Evolutionary conservation across 805 yeast species (phyloP).

Genomic region (Helenozyma baotianmanensis): DNA sequence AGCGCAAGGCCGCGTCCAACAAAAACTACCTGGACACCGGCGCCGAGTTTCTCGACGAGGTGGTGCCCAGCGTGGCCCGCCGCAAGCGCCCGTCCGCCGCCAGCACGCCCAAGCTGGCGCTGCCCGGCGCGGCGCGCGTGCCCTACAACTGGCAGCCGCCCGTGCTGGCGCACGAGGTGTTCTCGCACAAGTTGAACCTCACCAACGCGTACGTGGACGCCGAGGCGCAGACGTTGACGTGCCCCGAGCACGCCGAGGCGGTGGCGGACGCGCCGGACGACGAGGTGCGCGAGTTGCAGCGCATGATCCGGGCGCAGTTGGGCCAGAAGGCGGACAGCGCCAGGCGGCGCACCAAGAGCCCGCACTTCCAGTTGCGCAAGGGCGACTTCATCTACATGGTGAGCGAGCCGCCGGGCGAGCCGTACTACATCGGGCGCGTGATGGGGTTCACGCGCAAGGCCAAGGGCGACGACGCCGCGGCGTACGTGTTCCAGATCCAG

Average conservation of each 20-base stretch:
- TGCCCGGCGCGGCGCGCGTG: slow-evolving; percentile 2
- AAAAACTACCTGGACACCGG: slow-evolving; percentile 16
- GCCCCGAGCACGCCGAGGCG: slow-evolving; percentile 29
- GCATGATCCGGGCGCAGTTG: slow-evolving; percentile 7
- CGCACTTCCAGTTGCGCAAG: slow-evolving; percentile 35
- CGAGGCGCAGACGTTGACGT: slow-evolving; percentile 30
- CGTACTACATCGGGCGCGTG: slow-evolving; percentile 82
- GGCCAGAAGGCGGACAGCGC: slow-evolving; percentile 5
- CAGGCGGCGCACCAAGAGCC: slow-evolving; percentile 4
- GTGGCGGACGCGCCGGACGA: slow-evolving; percentile 3
- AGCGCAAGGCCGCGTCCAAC: slow-evolving; percentile 16
- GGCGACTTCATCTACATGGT: slow-evolving; percentile 77
- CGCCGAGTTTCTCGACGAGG: slow-evolving; percentile 11
- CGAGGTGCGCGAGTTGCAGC: slow-evolving; percentile 8
- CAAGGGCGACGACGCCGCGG: slow-evolving; percentile 33
- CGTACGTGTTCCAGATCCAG: slow-evolving; percentile 64
- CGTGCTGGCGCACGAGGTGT: slow-evolving; percentile 29
- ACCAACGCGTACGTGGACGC: slow-evolving; percentile 39
- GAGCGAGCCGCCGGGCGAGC: slow-evolving; percentile 92
- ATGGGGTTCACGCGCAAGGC: slow-evolving; percentile 52
- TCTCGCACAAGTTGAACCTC: slow-evolving; percentile 41
- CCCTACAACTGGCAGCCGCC: slow-evolving; percentile 49
- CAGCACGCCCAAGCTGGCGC: neutral
- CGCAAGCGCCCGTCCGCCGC: slow-evolving; percentile 3
- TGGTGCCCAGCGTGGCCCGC: neutral